Evolutionary conservation across 805 yeast species (phyloP).

Genomic region (Wickerhamiella kazuoi): DNA sequence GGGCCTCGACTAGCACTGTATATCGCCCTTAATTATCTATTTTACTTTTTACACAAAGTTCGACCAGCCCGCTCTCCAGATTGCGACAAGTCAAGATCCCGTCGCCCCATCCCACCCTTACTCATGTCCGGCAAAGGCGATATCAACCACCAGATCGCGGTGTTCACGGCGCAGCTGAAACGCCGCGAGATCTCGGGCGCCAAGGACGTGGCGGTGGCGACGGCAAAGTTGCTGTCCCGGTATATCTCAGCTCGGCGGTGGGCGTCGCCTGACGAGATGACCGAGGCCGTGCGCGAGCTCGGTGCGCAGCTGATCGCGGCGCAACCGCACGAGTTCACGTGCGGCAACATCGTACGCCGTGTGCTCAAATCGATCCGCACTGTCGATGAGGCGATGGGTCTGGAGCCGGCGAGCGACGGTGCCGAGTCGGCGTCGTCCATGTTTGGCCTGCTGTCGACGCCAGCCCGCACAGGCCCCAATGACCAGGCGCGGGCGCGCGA

Average conservation of each 20-base stretch:
- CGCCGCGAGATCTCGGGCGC: conserved; percentile 76
- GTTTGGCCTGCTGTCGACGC: conserved; percentile 66
- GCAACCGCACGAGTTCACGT: conserved; percentile 73
- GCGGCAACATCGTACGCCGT: conserved; percentile 83
- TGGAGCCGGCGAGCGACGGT: conserved; percentile 4
- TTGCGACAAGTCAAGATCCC: no score
- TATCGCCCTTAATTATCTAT: no score
- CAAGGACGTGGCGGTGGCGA: conserved; percentile 64
- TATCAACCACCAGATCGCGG: conserved; percentile 18
- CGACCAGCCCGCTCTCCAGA: no score
- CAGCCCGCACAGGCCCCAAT: conserved; percentile 14
- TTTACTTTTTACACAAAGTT: no score
- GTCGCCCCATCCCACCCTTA: not conserved
- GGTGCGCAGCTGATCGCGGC: conserved; percentile 54
- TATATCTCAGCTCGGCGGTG: conserved; percentile 82
- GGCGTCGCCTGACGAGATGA: conserved; percentile 58
- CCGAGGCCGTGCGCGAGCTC: conserved; percentile 50
- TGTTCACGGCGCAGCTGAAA: conserved; percentile 32
- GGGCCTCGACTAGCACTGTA: no score
- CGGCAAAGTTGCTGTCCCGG: conserved; percentile 72
- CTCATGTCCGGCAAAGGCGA: conserved; percentile 17
- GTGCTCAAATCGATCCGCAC: conserved; percentile 76
- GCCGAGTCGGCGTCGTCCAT: conserved; percentile 30
- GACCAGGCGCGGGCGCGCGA: conserved; percentile 10
- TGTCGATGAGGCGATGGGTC: conserved; percentile 38